Percentiles rank a stretch among this genome's conserved stretches.
Conservation (phyloP, 2,329 filamentous ascomycete species). For the Aspergillus costaricaensis region DNA sequence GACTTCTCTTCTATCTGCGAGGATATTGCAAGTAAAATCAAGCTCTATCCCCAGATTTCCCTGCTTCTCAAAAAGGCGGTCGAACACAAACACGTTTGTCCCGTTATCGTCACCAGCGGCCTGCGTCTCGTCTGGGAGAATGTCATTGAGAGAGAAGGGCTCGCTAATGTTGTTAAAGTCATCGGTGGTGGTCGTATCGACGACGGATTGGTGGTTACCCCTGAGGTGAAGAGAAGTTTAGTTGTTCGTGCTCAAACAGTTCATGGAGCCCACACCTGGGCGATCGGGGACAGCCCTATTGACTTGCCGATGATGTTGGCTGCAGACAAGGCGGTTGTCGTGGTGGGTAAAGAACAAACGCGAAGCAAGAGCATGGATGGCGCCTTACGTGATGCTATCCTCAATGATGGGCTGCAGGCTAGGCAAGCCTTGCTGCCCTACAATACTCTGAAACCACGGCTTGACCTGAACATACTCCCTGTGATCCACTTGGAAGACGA, state of each 20-base stretch:
- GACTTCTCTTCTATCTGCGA: constrained; percentile 52
- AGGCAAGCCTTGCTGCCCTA: constrained; percentile 52
- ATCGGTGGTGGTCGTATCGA: constrained; percentile 55
- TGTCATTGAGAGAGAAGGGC: constrained; percentile 48
- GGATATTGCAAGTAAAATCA: constrained; percentile 44
- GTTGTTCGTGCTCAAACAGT: constrained; percentile 44
- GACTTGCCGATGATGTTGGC: constrained; percentile 59
- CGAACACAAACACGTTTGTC: constrained; percentile 42
- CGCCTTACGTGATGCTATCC: constrained; percentile 47
- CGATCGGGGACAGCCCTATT: constrained; percentile 62
- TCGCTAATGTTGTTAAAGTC: constrained; percentile 50
- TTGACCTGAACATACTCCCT: constrained; percentile 50
- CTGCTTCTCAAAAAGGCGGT: constrained; percentile 44
- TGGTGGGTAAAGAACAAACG: constrained; percentile 51
- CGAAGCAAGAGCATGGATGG: constrained; percentile 58
- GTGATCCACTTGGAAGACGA: constrained; percentile 36
- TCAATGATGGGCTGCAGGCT: constrained; percentile 40
- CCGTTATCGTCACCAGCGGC: constrained; percentile 59
- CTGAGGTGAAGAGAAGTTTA: constrained; percentile 52
- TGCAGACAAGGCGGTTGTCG: constrained; percentile 58
- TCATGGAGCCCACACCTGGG: constrained; percentile 49
- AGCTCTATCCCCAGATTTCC: constrained; percentile 53
- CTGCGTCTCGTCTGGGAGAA: constrained; percentile 57
- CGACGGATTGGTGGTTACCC: constrained; percentile 55
- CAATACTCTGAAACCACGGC: constrained; percentile 38